Conservation (phyloP, 75 land plant species). For the Larix kaempferi region DNA sequence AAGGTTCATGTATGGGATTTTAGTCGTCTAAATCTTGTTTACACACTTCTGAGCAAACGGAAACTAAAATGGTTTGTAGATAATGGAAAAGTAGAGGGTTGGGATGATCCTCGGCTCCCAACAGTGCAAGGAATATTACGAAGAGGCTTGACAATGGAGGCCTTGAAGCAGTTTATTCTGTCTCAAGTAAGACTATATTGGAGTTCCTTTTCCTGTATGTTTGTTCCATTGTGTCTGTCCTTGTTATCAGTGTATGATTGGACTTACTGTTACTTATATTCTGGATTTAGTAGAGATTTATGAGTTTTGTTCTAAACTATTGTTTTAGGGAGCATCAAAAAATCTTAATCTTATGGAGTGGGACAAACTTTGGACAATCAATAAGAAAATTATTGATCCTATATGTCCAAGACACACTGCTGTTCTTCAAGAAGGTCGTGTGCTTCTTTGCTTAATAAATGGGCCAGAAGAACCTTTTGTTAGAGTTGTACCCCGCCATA, state of each 20-base stretch:
- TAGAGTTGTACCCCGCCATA: slow-evolving; percentile 77
- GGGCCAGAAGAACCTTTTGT: slow-evolving; percentile 83
- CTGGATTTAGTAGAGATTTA: too few relatives aligned
- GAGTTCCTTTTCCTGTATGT: background rate
- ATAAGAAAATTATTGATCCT: slow-evolving; percentile 95
- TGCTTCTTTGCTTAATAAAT: slow-evolving; percentile 45
- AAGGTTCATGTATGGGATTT: slow-evolving; percentile 91
- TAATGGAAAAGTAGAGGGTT: slow-evolving; percentile 90
- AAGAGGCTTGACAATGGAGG: slow-evolving; percentile 84
- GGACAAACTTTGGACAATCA: slow-evolving; percentile 98
- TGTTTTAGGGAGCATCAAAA: slow-evolving; percentile 82
- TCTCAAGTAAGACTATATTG: slow-evolving; percentile 58
- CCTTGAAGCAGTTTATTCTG: slow-evolving; percentile 84
- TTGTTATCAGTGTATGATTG: too few relatives aligned
- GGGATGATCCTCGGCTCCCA: slow-evolving; percentile 97
- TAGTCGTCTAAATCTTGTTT: slow-evolving; percentile 88
- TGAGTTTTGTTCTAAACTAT: slow-evolving; percentile 3
- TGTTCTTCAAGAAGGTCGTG: slow-evolving; percentile 61
- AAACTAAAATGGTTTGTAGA: slow-evolving; percentile 97
- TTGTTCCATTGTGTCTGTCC: too few relatives aligned
- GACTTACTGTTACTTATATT: too few relatives aligned
- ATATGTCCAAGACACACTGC: slow-evolving; percentile 95
- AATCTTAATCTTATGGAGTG: slow-evolving; percentile 97
- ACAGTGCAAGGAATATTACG: slow-evolving; percentile 89
- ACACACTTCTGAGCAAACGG: slow-evolving; percentile 93